Evolutionary conservation across 148 eudicot species (phyloP), one percentile per base, ranked within the genome.

Genomic region (Salicornia ramosissima): DNA sequence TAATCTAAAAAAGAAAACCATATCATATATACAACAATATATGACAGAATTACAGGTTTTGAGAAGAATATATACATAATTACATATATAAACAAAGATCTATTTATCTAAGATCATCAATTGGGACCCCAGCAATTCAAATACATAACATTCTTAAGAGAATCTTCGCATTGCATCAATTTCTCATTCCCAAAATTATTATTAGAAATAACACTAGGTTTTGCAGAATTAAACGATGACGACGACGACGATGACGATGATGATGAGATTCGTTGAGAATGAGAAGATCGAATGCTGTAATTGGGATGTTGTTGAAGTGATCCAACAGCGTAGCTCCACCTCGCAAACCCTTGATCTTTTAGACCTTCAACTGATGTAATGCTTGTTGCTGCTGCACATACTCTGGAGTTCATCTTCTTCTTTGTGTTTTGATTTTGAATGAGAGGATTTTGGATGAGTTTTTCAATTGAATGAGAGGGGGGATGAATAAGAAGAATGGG

Each of bases 121-220:
- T 64, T 64, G 14, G 76, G 78, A 60, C 68, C 78, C 78, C 73
- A 75, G 30, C 78, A 75, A 15, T 62, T 70, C 63, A 76, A 62
- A 52, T 52, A 76, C 79, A 76, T 76, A 36, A 76, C 79, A 50
- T 49, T 71, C 61, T 59, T 71, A 51, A 71, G 68, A 34, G 75
- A 71, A 3, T 71, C 75, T 29, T 71, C 75, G 16, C 59, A 62
- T 36, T 63, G 51, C 0, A 24, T 71, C 57, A 62, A 51, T 12
- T 63, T 65, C 6, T 70, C 54, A 36, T 52, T 56, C 47, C 45
- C 40, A 46, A 76, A 14, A 0, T 50, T 61, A 31, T 34, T 15
- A n/a, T 67, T 15, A n/a, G 74, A 50, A 33, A 49, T 33, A 1
- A 16, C 33, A 22, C 24, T 33, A n/a, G n/a, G n/a, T n/a, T n/a